Evolutionary conservation across 305 asterid genomes (phyloP).

Genomic region (Salvia sclarea): DNA sequence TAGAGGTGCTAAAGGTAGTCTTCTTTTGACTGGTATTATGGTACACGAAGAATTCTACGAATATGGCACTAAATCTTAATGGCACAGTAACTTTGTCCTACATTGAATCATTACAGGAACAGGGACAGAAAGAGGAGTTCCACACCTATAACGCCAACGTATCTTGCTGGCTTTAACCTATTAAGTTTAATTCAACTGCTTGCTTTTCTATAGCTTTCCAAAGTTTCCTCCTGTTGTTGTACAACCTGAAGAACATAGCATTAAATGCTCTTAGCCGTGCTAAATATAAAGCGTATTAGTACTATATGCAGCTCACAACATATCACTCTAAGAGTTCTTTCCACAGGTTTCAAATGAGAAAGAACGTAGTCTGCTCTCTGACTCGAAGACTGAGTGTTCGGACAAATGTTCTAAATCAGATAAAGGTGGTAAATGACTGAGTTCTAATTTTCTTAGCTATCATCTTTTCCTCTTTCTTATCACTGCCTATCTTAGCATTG

Average conservation of each 20-base stretch:
- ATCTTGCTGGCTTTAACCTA: constrained; percentile 20
- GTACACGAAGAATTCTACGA: background rate
- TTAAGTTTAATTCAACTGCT: constrained; percentile 20
- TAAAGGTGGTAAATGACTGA: constrained; percentile 40
- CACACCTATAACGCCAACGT: constrained; percentile 46
- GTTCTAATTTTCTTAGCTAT: constrained; percentile 13
- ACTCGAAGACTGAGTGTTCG: constrained; percentile 31
- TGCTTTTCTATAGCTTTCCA: constrained; percentile 5
- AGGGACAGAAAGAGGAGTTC: constrained; percentile 51
- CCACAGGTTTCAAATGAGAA: constrained; percentile 38
- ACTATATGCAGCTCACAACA: constrained; percentile 3
- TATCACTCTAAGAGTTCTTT: constrained; percentile 21
- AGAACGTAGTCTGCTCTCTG: constrained; percentile 27
- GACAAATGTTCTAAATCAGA: constrained; percentile 34
- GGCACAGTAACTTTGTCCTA: constrained; percentile 13
- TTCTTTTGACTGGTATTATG: constrained; percentile 18
- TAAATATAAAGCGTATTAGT: background rate
- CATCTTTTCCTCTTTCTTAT: background rate
- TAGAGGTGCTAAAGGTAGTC: constrained; percentile 55
- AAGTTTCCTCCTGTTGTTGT: constrained; percentile 3
- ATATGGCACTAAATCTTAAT: constrained; percentile 2
- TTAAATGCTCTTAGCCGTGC: constrained; percentile 8
- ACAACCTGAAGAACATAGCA: constrained; percentile 20
- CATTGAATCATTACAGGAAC: constrained; percentile 33
- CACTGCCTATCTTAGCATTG: background rate